Conservation (phyloP, 148 eudicot genomes). For the Polygonum aviculare region DNA sequence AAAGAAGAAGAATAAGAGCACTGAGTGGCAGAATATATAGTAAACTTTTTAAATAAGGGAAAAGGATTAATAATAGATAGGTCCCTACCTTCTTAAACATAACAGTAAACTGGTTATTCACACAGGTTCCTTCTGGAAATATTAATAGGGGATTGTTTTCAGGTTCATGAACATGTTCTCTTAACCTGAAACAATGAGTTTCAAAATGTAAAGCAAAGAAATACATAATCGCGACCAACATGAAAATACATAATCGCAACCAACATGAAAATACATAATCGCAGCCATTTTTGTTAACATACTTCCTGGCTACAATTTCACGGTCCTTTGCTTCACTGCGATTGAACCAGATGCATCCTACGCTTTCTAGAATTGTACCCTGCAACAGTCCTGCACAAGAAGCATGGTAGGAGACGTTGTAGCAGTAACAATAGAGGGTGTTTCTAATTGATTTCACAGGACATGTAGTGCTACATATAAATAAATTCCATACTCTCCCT, state of each 20-base stretch:
- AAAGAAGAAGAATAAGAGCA: neutral
- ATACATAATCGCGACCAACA: too few species aligned
- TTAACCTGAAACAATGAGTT: constrained; percentile 51
- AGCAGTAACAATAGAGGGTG: neutral
- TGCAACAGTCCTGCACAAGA: constrained; percentile 70
- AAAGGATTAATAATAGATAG: neutral
- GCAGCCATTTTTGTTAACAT: constrained; percentile 24
- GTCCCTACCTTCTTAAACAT: constrained; percentile 87
- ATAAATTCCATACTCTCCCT: neutral
- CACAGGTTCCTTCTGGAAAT: constrained; percentile 99
- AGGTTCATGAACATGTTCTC: constrained; percentile 84
- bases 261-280: neutral
- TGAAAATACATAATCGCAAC: too few species aligned
- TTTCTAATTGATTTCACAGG: neutral
- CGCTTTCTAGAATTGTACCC: constrained; percentile 89
- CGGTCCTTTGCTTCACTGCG: constrained; percentile 94
- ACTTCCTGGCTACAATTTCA: constrained; percentile 82
- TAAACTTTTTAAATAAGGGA: neutral
- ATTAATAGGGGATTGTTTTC: constrained; percentile 96
- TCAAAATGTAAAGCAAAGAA: neutral
- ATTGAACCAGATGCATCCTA: constrained; percentile 98
- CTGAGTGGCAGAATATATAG: neutral
- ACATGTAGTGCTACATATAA: neutral
- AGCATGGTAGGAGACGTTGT: neutral
- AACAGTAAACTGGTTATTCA: constrained; percentile 87